These are phyloP conservation scores for Kurtzmaniella quercitrusa DNA, from an alignment of 1,139 yeast genomes.

Conservation along the genomic window DNA sequence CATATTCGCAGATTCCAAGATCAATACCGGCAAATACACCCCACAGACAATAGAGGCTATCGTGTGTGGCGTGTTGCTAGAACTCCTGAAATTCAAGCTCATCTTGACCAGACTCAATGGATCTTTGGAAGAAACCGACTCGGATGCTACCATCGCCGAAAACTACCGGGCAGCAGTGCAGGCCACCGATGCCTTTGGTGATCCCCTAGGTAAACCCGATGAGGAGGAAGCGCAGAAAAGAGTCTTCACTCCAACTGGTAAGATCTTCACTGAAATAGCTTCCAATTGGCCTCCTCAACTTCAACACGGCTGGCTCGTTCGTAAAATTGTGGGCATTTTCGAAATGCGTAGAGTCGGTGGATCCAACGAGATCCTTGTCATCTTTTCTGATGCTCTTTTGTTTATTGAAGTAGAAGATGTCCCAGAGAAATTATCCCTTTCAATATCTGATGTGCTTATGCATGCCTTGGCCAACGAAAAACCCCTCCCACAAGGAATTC, in stretches of 20 bases:
- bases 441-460: slow-evolving; percentile 78
- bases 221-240: slow-evolving; percentile 43
- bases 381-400: slow-evolving; percentile 76
- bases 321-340: slow-evolving; percentile 81
- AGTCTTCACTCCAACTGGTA: slow-evolving; percentile 88
- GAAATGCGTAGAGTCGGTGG: slow-evolving; percentile 41
- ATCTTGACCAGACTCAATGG: slow-evolving; percentile 54
- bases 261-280: slow-evolving; percentile 77
- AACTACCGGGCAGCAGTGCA: slow-evolving; percentile 53
- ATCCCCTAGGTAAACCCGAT: slow-evolving; percentile 10
- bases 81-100: slow-evolving; percentile 65
- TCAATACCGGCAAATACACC: slow-evolving; percentile 41
- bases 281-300: slow-evolving; percentile 82
- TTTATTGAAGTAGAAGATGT: slow-evolving; percentile 41
- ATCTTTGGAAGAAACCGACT: slow-evolving; percentile 14
- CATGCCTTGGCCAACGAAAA: slow-evolving; percentile 85
- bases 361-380: slow-evolving; percentile 54
- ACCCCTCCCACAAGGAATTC: slow-evolving; percentile 60
- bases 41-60: slow-evolving; percentile 61
- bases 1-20: slow-evolving; percentile 29
- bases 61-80: slow-evolving; percentile 61
- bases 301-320: slow-evolving; percentile 82
- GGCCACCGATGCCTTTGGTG: slow-evolving; percentile 81
- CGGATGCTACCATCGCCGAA: slow-evolving; percentile 20
- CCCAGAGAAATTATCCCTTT: slow-evolving; percentile 44